Conservation (phyloP, 148 eudicot species). For the Tetragonia tetragonoides region DNA sequence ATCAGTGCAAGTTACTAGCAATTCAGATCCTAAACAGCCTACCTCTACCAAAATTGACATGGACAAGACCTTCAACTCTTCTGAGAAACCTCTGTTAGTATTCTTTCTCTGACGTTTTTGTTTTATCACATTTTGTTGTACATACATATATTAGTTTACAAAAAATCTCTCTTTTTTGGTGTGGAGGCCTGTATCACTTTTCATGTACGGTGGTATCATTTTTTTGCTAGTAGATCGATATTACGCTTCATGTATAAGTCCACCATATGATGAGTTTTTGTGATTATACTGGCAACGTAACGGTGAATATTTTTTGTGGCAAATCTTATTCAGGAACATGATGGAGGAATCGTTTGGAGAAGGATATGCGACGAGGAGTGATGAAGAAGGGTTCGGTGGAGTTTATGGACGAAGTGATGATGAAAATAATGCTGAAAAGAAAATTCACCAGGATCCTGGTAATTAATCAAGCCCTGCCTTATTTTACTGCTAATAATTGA, state of each 20-base stretch:
- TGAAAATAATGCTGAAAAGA: conserved; percentile 29
- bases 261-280: too few relatives aligned
- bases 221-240: too few relatives aligned
- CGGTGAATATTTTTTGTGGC: too few relatives aligned
- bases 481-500: too few relatives aligned
- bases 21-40: background rate
- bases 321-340: conserved; percentile 47
- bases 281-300: too few relatives aligned
- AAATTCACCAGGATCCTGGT: conserved; percentile 36
- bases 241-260: too few relatives aligned
- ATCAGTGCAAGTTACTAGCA: conserved; percentile 4
- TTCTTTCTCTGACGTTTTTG: background rate
- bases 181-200: too few relatives aligned
- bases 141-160: too few relatives aligned
- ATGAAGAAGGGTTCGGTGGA: conserved; percentile 84
- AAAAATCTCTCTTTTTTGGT: too few relatives aligned
- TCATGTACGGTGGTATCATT: too few relatives aligned
- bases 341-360: conserved; percentile 63
- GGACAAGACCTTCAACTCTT: conserved; percentile 5
- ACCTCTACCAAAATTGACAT: background rate
- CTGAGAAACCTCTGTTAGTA: conserved; percentile 20
- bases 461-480: background rate
- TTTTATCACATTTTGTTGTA: background rate
- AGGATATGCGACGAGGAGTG: conserved; percentile 67
- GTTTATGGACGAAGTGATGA: conserved; percentile 42